Percentiles rank a stretch among this genome's conserved stretches.
Evolutionary conservation across 805 yeast species (phyloP).

Genomic region (Candida sonorensis): DNA sequence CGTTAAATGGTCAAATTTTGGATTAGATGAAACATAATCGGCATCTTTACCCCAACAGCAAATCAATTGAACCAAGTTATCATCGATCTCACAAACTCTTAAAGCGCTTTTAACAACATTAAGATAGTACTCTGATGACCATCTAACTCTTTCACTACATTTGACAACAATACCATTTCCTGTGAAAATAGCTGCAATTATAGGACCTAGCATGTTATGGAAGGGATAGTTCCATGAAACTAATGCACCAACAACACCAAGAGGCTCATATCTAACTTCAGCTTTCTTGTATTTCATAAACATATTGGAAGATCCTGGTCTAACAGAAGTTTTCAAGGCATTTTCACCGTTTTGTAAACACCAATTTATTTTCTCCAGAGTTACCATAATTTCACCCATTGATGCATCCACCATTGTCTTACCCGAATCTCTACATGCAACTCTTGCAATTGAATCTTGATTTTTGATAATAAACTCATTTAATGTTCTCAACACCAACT

Average conservation of each 20-base stretch:
- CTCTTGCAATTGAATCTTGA: conserved; percentile 81
- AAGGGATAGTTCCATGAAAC: conserved; percentile 98
- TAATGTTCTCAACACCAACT: conserved; percentile 65
- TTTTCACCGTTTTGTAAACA: conserved; percentile 73
- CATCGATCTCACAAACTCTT: conserved; percentile 66
- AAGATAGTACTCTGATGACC: conserved; percentile 84
- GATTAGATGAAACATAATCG: conserved; percentile 77
- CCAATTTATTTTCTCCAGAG: conserved; percentile 92
- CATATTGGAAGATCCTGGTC: conserved; percentile 84
- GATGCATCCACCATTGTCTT: conserved; percentile 94
- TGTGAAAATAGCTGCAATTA: conserved; percentile 80
- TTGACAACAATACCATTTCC: conserved; percentile 90
- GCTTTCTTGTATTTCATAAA: conserved; percentile 89
- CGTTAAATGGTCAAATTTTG: conserved; percentile 79
- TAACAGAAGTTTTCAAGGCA: conserved; percentile 58
- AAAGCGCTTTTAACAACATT: conserved; percentile 67
- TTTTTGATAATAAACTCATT: conserved; percentile 66
- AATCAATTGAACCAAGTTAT: conserved; percentile 78
- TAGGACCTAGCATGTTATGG: conserved; percentile 90
- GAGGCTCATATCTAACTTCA: conserved; percentile 88
- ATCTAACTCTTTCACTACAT: conserved; percentile 92
- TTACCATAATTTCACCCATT: conserved; percentile 93
- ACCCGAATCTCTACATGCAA: conserved; percentile 96
- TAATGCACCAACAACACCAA: conserved; percentile 83
- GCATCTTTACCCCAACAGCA: conserved; percentile 85